A percentile compares a stretch with the other conserved stretches of the same genome.
Conservation (phyloP, 2,329 filamentous ascomycete genomes). For the Rhinocladiella similis region DNA sequence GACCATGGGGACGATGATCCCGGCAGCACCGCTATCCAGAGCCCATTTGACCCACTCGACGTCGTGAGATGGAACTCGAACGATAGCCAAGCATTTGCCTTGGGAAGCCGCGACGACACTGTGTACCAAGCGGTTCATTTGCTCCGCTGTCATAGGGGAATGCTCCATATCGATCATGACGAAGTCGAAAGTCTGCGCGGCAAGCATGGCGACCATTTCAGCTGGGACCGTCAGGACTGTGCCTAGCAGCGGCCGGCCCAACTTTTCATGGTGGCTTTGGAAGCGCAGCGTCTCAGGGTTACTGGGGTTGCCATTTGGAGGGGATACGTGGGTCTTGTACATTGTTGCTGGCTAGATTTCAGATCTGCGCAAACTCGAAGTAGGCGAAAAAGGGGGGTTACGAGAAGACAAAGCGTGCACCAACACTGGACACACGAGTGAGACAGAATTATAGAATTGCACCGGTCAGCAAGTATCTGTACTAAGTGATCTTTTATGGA, state of each 20-base stretch:
- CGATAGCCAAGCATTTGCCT: conserved; percentile 42
- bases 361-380: too few relatives aligned
- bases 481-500: too few relatives aligned
- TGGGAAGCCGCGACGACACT: conserved; percentile 38
- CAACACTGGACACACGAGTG: too few relatives aligned
- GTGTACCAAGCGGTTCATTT: conserved; percentile 37
- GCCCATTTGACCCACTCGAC: conserved; percentile 63
- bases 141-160: conserved; percentile 53
- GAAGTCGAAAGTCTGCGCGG: conserved; percentile 53
- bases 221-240: neutral
- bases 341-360: too few relatives aligned
- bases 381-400: too few relatives aligned
- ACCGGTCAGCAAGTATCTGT: too few relatives aligned
- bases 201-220: conserved; percentile 6
- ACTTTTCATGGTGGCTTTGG: too few relatives aligned
- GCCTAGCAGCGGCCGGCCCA: neutral
- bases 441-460: too few relatives aligned
- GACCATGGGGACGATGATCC: conserved; percentile 56
- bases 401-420: too few relatives aligned
- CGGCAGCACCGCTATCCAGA: conserved; percentile 60
- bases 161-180: conserved; percentile 57
- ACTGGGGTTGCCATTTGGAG: too few relatives aligned
- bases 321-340: too few relatives aligned
- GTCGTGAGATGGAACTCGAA: conserved; percentile 55
- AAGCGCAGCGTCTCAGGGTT: too few relatives aligned